Conservation (phyloP, 129 eudicot genomes). For the Apium graveolens region DNA sequence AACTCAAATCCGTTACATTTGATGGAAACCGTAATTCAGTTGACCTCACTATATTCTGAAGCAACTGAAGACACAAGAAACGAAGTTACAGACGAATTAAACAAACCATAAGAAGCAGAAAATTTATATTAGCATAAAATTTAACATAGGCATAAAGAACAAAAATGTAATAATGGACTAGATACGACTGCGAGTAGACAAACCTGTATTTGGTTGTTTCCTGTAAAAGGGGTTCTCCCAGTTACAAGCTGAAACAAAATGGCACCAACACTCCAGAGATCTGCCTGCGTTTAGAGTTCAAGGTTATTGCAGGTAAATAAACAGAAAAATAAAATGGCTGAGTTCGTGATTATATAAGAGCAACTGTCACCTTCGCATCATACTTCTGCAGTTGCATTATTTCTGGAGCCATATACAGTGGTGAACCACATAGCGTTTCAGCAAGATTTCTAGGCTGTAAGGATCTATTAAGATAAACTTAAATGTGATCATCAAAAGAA, state of each 20-base stretch:
- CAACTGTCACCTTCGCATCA: conserved; percentile 81
- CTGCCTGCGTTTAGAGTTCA: conserved; percentile 69
- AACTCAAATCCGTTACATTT: conserved; percentile 59
- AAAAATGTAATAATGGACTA: not conserved
- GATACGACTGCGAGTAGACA: not conserved
- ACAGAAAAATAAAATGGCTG: not conserved
- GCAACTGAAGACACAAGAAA: conserved; percentile 47
- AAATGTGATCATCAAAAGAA: conserved; percentile 7
- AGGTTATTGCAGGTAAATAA: conserved; percentile 17
- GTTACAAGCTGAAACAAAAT: conserved; percentile 91
- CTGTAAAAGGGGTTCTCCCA: conserved; percentile 88
- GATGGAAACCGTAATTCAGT: conserved; percentile 69
- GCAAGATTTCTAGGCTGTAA: conserved; percentile 89
- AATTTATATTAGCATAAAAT: not conserved
- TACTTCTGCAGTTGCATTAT: conserved; percentile 90
- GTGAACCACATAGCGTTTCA: conserved; percentile 95
- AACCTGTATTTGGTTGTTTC: conserved; percentile 86
- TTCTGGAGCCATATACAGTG: conserved; percentile 88
- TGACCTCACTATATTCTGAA: conserved; percentile 65
- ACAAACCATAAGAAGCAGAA: conserved; percentile 1
- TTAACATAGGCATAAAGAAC: conserved; percentile 3
- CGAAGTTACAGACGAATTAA: not conserved
- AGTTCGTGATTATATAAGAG: conserved; percentile 7
- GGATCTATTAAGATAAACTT: conserved; percentile 50
- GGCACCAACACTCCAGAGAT: conserved; percentile 98